Base-by-base conservation (phyloP, 116 monocot species). In the Dioscorea cayenensis region DNA sequence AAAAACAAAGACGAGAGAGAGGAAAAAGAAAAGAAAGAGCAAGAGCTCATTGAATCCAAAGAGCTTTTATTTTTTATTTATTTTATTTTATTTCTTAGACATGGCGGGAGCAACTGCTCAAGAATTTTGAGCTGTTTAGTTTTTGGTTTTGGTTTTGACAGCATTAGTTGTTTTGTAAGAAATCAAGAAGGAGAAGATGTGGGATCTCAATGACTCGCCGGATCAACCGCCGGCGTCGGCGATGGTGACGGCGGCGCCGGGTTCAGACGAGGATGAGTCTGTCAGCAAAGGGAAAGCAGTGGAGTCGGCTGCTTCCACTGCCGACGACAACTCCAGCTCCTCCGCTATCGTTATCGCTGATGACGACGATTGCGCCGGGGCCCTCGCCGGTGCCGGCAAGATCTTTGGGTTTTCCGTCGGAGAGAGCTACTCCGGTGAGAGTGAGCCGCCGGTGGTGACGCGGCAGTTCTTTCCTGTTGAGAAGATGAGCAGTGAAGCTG, bases 381-480 rank as follows among this genome's bases (percentile, higher is more conserved):
- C 6, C 10, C 10, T 14, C 10, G 58, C 19, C 12, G 58, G n/a
- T 4, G 58, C 10, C 5, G 17, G n/a, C 0, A 75, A 50, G 68
- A 64, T 68, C 49, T 79, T 79, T 25, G 84, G 84, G 5, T 66
- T 77, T 28, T 20, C 71, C 27, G 29, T 66, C 17, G 60, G 20
- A 19, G 65, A 20, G 14, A 61, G 35, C 66, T 49, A 35, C 37
- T 8, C 71, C 8, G 62, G 8, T 5, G 20, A 51, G 20, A 23
- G 23, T 22, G 20, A 21, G 23, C 7, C 62, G 23, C 20, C 63
- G 2, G 11, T 79, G 19, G 77, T 85, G 50, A 91, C 91, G 28
- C 87, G 37, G 68, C 88, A 91, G 85, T 84, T 91, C 79, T 88
- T 91, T 22, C 91, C 91, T 16, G 16, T 71, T 18, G 77, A 11